These are phyloP conservation scores for Letharia columbiana DNA, from an alignment of 495 filamentous ascomycete genomes.

Conservation along the genomic window DNA sequence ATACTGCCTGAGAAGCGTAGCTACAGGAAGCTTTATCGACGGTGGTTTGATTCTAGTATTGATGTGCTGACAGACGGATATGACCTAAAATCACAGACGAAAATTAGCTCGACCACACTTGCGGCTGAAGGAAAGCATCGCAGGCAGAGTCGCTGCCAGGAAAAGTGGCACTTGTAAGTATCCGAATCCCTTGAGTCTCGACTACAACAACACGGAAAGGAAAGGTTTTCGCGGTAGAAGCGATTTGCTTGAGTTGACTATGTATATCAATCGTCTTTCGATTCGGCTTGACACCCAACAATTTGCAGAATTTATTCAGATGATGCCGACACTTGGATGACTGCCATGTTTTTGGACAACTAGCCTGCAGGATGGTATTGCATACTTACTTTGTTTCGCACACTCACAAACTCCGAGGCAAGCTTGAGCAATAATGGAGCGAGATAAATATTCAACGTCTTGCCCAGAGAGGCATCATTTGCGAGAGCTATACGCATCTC, in stretches of 20 bases:
- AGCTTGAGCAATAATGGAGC: conserved; percentile 76
- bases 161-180: not conserved
- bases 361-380: not conserved
- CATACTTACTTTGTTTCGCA: conserved; percentile 65
- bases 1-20: conserved; percentile 77
- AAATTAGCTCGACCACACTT: not conserved
- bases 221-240: not conserved
- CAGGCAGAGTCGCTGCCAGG: not conserved
- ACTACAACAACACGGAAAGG: not conserved
- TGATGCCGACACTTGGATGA: not conserved
- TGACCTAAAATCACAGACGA: conserved; percentile 38
- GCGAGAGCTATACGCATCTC: conserved; percentile 84
- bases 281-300: not conserved
- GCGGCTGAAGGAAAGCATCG: not conserved
- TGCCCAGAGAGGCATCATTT: conserved; percentile 71
- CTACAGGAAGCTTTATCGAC: conserved; percentile 74
- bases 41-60: conserved; percentile 61
- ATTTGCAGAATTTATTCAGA: not conserved
- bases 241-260: not conserved
- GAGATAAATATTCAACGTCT: conserved; percentile 69
- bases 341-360: not conserved
- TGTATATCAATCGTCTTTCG: not conserved
- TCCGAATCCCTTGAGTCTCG: not conserved
- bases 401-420: conserved; percentile 64
- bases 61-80: conserved; percentile 70